Percentiles rank a stretch among this genome's conserved stretches.
These are phyloP conservation scores for Suhomyces choctaworum DNA, from an alignment of 1,139 yeast species.

Conservation along the genomic window DNA sequence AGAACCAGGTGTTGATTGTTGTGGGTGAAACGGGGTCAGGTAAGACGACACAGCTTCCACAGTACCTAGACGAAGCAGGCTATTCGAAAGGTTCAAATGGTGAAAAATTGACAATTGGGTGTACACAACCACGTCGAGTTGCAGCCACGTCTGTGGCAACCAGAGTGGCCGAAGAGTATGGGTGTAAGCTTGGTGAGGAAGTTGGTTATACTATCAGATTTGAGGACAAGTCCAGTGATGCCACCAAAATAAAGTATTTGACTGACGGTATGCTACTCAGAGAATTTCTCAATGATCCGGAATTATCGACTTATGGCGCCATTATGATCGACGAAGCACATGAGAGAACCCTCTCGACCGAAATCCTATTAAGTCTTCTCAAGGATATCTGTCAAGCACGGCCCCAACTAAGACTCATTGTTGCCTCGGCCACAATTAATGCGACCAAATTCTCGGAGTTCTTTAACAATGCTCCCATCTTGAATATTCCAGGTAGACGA, in stretches of 20 bases:
- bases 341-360: constrained; percentile 91
- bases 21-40: constrained; percentile 99
- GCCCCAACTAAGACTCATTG: constrained; percentile 68
- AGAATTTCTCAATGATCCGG: constrained; percentile 79
- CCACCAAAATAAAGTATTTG: constrained; percentile 77
- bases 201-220: constrained; percentile 90
- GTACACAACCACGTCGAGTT: constrained; percentile 95
- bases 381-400: constrained; percentile 68
- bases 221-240: constrained; percentile 67
- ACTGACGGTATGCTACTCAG: constrained; percentile 94
- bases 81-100: constrained; percentile 48
- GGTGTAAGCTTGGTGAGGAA: constrained; percentile 64
- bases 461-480: constrained; percentile 82
- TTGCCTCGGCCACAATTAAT: constrained; percentile 94
- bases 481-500: constrained; percentile 84
- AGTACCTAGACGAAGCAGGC: constrained; percentile 81
- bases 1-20: constrained; percentile 76
- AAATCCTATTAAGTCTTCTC: constrained; percentile 77
- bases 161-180: constrained; percentile 88
- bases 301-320: constrained; percentile 66
- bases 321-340: constrained; percentile 97
- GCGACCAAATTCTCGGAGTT: constrained; percentile 80
- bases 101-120: constrained; percentile 57
- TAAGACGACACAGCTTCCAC: constrained; percentile 94
- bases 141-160: constrained; percentile 94